Evolutionary conservation across 2,329 filamentous ascomycete genomes (phyloP).

Genomic region (Tricladium varicosporioides): DNA sequence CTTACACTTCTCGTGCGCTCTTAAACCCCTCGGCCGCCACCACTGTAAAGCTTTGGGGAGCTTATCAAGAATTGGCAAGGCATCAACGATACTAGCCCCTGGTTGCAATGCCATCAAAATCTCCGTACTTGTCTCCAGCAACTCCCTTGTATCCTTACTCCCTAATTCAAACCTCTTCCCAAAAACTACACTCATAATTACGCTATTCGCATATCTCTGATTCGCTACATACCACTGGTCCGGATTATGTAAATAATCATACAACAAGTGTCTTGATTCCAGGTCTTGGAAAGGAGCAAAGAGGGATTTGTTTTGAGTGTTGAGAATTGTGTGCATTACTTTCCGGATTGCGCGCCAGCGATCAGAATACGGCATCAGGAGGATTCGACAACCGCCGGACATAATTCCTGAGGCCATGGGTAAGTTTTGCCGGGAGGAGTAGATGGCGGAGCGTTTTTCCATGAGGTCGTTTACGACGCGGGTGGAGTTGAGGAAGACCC

Average conservation of each 20-base stretch:
- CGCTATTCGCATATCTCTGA: constrained; percentile 29
- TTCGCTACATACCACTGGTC: constrained; percentile 27
- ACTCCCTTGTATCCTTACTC: constrained; percentile 19
- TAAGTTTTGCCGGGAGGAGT: constrained; percentile 20
- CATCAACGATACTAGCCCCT: constrained; percentile 34
- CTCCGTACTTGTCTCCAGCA: constrained; percentile 23
- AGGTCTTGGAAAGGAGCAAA: constrained; percentile 31
- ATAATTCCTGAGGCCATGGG: constrained; percentile 28
- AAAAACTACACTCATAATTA: constrained; percentile 35
- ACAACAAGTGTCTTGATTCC: constrained; percentile 28
- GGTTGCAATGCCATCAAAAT: constrained; percentile 32
- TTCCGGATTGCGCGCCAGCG: constrained; percentile 31
- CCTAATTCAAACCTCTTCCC: constrained; percentile 24
- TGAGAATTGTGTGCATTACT: constrained; percentile 32
- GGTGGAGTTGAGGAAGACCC: constrained; percentile 42
- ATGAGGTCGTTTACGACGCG: constrained; percentile 37
- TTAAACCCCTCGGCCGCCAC: constrained; percentile 30
- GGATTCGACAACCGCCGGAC: constrained; percentile 28
- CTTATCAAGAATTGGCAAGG: constrained; percentile 32
- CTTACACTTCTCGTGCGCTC: constrained; percentile 21
- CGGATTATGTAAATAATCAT: constrained; percentile 27
- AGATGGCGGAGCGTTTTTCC: constrained; percentile 24
- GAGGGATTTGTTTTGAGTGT: constrained; percentile 17
- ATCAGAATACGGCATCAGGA: constrained; percentile 32
- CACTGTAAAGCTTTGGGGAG: constrained; percentile 32